Percentiles rank a stretch among this genome's conserved stretches.
These are phyloP conservation scores for Balamuthia mandrillaris DNA, from an alignment of 208 protist species.

Conservation along the genomic window DNA sequence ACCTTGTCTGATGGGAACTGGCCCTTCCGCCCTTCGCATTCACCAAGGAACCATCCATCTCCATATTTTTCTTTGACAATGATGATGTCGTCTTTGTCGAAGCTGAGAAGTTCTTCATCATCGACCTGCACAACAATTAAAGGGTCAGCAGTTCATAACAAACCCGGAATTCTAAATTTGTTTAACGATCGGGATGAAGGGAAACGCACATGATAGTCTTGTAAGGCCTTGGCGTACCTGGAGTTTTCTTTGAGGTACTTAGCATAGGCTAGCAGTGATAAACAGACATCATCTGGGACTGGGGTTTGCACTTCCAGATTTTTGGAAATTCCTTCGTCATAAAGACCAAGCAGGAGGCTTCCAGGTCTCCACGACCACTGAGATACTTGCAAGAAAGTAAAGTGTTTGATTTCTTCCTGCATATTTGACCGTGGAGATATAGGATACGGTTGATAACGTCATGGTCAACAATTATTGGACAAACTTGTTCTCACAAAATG, in stretches of 20 bases:
- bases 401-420: slow-evolving; percentile 22
- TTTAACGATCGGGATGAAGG: too few species aligned
- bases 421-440: neutral
- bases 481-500: too few species aligned
- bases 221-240: slow-evolving; percentile 35
- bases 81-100: slow-evolving; percentile 35
- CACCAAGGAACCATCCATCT: slow-evolving; percentile 13
- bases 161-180: too few species aligned
- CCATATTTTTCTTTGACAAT: slow-evolving; percentile 25
- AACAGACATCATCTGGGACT: slow-evolving; percentile 19
- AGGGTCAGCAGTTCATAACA: neutral
- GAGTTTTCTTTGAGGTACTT: slow-evolving; percentile 33
- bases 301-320: slow-evolving; percentile 31
- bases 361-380: slow-evolving; percentile 39
- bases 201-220: slow-evolving; percentile 13
- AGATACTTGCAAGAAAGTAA: slow-evolving; percentile 27
- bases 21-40: slow-evolving; percentile 27
- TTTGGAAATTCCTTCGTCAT: slow-evolving; percentile 13
- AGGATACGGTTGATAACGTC: neutral
- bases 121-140: neutral
- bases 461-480: neutral
- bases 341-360: slow-evolving; percentile 17
- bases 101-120: neutral
- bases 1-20: slow-evolving; percentile 31
- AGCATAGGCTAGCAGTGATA: slow-evolving; percentile 27